Evolutionary conservation across 257 asterid genomes (phyloP).

Genomic region (Rehmannia glutinosa): DNA sequence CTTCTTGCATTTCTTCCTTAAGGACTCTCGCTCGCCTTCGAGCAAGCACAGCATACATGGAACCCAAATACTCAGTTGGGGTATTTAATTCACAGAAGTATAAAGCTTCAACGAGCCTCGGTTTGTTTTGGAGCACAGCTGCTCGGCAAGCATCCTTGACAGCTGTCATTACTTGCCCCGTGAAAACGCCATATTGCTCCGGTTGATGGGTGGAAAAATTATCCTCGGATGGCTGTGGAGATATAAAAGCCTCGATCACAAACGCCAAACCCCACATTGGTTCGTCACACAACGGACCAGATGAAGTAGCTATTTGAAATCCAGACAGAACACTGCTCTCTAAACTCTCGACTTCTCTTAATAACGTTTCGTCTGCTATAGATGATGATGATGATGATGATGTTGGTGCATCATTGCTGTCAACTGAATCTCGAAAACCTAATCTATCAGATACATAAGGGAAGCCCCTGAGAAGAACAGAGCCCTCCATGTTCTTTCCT

Average conservation of each 20-base stretch:
- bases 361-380: conserved; percentile 29
- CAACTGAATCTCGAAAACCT: conserved; percentile 42
- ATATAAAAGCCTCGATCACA: conserved; percentile 51
- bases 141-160: conserved; percentile 93
- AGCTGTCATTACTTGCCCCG: conserved; percentile 85
- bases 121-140: conserved; percentile 68
- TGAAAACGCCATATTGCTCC: conserved; percentile 67
- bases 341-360: conserved; percentile 65
- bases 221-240: conserved; percentile 42
- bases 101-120: conserved; percentile 78
- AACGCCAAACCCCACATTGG: conserved; percentile 97
- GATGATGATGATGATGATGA: conserved; percentile 20
- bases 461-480: conserved; percentile 63
- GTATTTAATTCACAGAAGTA: conserved; percentile 87
- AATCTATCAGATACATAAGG: conserved; percentile 67
- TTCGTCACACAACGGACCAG: conserved; percentile 96
- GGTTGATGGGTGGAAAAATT: conserved; percentile 41
- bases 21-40: conserved; percentile 78
- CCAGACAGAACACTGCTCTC: conserved; percentile 87
- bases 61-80: conserved; percentile 78
- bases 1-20: conserved; percentile 98
- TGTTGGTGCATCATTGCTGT: conserved; percentile 18
- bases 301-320: conserved; percentile 84
- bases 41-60: conserved; percentile 82
- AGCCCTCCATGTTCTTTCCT: conserved; percentile 33